Percentiles rank a stretch among this genome's conserved stretches.
These are phyloP conservation scores for Candida schatavii DNA, from an alignment of 805 yeast genomes.

Conservation along the genomic window DNA sequence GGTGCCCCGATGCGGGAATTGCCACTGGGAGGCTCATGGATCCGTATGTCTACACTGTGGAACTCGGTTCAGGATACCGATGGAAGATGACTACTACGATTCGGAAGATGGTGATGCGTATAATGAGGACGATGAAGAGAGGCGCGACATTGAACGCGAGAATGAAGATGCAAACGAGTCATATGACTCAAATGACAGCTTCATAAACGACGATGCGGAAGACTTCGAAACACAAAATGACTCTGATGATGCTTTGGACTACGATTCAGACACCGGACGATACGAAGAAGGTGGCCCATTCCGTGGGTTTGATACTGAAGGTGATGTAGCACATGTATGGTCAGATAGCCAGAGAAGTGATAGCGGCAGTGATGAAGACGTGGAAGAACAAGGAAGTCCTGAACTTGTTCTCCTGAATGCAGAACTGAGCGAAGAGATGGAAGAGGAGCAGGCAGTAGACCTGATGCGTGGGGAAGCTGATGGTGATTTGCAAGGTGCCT, in stretches of 20 bases:
- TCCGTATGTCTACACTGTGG: constrained; percentile 69
- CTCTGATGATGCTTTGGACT: constrained; percentile 9
- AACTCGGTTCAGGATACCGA: constrained; percentile 40
- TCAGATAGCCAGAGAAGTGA: too few species aligned
- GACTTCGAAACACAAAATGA: constrained; percentile 13
- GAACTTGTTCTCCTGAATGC: too few species aligned
- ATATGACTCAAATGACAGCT: constrained; percentile 34
- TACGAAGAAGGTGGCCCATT: constrained; percentile 3
- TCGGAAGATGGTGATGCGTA: constrained; percentile 38
- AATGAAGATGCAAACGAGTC: constrained; percentile 16
- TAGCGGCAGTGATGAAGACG: constrained; percentile 6
- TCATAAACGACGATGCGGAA: constrained; percentile 27
- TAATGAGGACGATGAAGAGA: constrained; percentile 28
- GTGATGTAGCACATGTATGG: background rate
- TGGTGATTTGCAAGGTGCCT: too few species aligned
- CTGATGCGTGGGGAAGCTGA: too few species aligned
- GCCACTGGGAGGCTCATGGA: constrained; percentile 80
- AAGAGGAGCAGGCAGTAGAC: too few species aligned
- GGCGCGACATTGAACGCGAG: constrained; percentile 6
- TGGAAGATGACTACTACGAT: constrained; percentile 31
- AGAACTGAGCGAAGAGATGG: too few species aligned
- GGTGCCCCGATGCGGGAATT: constrained; percentile 68
- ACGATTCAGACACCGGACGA: constrained; percentile 11
- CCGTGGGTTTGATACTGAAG: background rate
- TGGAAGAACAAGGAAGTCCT: too few species aligned